Conservation (phyloP, 805 yeast species). For the Starmera dryadoides region DNA sequence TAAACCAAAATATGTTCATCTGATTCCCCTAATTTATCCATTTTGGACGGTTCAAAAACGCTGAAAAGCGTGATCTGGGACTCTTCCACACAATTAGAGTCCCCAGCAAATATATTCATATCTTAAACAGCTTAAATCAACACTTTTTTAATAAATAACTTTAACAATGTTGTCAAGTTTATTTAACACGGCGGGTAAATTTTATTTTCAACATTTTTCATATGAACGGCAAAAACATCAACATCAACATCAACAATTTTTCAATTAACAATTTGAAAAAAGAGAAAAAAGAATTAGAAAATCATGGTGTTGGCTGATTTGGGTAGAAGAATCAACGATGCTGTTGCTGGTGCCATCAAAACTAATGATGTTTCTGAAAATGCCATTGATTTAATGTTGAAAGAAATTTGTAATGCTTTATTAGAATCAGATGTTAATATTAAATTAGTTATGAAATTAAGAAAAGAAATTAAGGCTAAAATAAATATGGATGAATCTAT, state of each 20-base stretch:
- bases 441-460: constrained; percentile 66
- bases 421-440: constrained; percentile 93
- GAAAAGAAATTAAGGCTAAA: constrained; percentile 60
- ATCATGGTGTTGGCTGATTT: constrained; percentile 73
- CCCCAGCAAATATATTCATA: neutral
- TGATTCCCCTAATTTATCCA: neutral
- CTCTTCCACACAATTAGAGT: neutral
- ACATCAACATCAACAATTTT: neutral
- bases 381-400: constrained; percentile 66
- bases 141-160: too few relatives aligned
- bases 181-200: too few relatives aligned
- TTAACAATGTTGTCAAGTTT: too few relatives aligned
- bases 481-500: constrained; percentile 47
- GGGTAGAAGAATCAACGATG: constrained; percentile 70
- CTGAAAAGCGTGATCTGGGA: neutral
- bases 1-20: neutral
- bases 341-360: constrained; percentile 56
- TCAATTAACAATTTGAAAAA: too few relatives aligned
- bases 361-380: constrained; percentile 50
- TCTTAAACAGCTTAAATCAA: neutral
- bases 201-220: neutral
- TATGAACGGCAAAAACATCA: neutral
- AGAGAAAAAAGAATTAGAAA: too few relatives aligned
- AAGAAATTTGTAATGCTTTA: constrained; percentile 84
- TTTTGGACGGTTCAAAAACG: neutral